A percentile compares a stretch with the other conserved stretches of the same genome.
These are phyloP conservation scores for Psilocybe subaeruginosa DNA, from an alignment of 768 basidiomycete genomes.

Conservation along the genomic window DNA sequence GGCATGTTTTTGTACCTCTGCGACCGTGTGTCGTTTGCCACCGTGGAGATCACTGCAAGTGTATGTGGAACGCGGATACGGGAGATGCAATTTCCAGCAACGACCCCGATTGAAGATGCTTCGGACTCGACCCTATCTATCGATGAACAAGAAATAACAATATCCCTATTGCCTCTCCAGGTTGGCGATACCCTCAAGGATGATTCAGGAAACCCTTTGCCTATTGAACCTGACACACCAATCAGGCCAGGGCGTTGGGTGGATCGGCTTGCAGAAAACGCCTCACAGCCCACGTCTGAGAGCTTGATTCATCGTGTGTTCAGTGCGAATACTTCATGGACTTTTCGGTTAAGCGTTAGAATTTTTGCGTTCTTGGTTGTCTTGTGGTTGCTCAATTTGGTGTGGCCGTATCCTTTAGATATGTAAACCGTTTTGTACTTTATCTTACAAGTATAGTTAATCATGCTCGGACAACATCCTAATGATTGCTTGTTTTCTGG, in stretches of 20 bases:
- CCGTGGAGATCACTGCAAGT: conserved; percentile 66
- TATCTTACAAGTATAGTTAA: not conserved
- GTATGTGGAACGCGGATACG: conserved; percentile 42
- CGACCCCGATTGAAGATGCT: not conserved
- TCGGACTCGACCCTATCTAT: conserved; percentile 8
- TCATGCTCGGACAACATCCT: too few relatives aligned
- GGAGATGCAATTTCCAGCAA: conserved; percentile 26
- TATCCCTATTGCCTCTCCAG: conserved; percentile 21
- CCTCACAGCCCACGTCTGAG: conserved; percentile 23
- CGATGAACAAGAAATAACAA: conserved; percentile 22
- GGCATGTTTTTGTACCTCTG: conserved; percentile 82
- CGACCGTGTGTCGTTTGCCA: conserved; percentile 76
- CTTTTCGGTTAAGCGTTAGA: conserved; percentile 13
- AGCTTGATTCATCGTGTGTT: conserved; percentile 34
- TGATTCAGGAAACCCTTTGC: conserved; percentile 21
- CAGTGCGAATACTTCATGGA: conserved; percentile 15
- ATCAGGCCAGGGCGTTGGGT: conserved; percentile 50
- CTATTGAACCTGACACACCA: conserved; percentile 42
- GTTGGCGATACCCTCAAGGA: conserved; percentile 22
- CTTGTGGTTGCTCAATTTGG: conserved; percentile 69
- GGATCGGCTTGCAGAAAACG: conserved; percentile 47
- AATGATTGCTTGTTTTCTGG: too few relatives aligned
- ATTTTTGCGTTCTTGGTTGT: conserved; percentile 20
- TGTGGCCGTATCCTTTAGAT: conserved; percentile 47
- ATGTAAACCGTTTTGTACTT: not conserved